These are phyloP conservation scores for Chalaropsis ovoidea DNA, from an alignment of 2,329 filamentous ascomycete species.

Conservation along the genomic window DNA sequence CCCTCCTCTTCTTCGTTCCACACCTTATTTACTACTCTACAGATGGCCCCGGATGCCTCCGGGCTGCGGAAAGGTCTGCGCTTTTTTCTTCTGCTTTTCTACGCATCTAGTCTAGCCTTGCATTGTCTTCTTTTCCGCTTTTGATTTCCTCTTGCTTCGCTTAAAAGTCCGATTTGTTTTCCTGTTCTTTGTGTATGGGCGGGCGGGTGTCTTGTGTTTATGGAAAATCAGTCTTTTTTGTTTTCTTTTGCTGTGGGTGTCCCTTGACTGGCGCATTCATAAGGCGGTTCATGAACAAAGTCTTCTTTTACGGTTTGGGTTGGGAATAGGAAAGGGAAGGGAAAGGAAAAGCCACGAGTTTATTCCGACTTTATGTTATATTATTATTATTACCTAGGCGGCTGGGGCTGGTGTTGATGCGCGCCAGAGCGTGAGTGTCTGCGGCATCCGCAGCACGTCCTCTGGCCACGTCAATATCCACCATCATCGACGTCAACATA, in stretches of 20 bases:
- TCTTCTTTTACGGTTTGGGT: background rate
- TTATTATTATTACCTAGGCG: background rate
- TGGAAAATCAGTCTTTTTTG: slow-evolving; percentile 13
- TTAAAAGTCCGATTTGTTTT: slow-evolving; percentile 9
- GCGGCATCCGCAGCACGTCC: background rate
- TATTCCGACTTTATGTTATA: background rate
- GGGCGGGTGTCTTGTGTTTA: slow-evolving; percentile 14
- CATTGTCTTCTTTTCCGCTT: background rate
- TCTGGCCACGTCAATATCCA: background rate
- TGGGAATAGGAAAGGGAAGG: background rate
- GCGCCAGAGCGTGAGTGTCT: background rate
- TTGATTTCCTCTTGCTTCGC: background rate
- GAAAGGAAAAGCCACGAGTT: background rate
- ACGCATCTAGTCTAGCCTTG: background rate
- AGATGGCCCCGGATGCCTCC: background rate
- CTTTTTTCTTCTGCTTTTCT: background rate
- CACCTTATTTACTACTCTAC: background rate
- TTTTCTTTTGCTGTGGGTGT: background rate
- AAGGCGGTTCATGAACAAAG: background rate
- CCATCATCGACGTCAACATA: background rate
- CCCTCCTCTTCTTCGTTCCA: background rate
- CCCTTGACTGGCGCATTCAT: background rate
- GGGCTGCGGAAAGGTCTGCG: background rate
- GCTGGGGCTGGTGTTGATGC: background rate
- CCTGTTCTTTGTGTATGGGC: background rate